Percentiles rank a stretch among this genome's conserved stretches.
These are phyloP conservation scores for Paragyromitra xinjiangensis DNA, from an alignment of 495 filamentous ascomycete genomes.

Conservation along the genomic window DNA sequence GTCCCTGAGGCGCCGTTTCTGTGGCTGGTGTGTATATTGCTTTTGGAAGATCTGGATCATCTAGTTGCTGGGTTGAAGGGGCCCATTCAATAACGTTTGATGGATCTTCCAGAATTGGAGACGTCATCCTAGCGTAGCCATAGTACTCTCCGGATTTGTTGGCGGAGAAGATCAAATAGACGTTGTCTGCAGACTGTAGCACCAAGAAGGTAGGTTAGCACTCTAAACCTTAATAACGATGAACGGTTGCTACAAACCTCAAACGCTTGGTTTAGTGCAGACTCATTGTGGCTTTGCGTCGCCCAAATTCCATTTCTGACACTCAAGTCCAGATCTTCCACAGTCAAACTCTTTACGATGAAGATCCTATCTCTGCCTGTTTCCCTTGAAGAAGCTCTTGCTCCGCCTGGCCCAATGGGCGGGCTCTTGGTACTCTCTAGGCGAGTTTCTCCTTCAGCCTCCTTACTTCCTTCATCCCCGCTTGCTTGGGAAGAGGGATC, in stretches of 20 bases:
- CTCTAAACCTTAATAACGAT: background rate
- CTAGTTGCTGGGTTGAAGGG: slow-evolving; percentile 63
- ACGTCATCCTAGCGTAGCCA: slow-evolving; percentile 92
- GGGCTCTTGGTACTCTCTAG: slow-evolving; percentile 37
- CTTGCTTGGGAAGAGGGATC: slow-evolving; percentile 42
- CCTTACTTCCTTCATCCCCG: slow-evolving; percentile 49
- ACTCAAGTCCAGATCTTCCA: slow-evolving; percentile 94
- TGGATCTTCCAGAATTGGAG: slow-evolving; percentile 79
- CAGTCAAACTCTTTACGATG: slow-evolving; percentile 90
- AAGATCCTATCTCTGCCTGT: slow-evolving; percentile 77
- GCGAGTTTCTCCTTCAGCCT: slow-evolving; percentile 45
- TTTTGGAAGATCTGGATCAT: slow-evolving; percentile 72
- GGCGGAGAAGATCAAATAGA: slow-evolving; percentile 96
- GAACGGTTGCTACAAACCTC: slow-evolving; percentile 67
- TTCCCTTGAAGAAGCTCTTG: slow-evolving; percentile 48
- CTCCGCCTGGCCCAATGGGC: slow-evolving; percentile 58
- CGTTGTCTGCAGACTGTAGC: slow-evolving; percentile 76
- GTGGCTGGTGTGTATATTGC: slow-evolving; percentile 82
- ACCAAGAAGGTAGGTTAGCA: slow-evolving; percentile 23
- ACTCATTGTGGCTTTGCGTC: slow-evolving; percentile 93
- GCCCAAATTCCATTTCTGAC: slow-evolving; percentile 89
- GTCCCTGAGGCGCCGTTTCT: slow-evolving; percentile 79
- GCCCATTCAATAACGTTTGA: slow-evolving; percentile 72
- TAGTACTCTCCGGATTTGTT: slow-evolving; percentile 99
- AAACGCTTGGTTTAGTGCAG: slow-evolving; percentile 81